Evolutionary conservation across 1,284 basidiomycete species (phyloP).

Genomic region (Omphalotus olearius): DNA sequence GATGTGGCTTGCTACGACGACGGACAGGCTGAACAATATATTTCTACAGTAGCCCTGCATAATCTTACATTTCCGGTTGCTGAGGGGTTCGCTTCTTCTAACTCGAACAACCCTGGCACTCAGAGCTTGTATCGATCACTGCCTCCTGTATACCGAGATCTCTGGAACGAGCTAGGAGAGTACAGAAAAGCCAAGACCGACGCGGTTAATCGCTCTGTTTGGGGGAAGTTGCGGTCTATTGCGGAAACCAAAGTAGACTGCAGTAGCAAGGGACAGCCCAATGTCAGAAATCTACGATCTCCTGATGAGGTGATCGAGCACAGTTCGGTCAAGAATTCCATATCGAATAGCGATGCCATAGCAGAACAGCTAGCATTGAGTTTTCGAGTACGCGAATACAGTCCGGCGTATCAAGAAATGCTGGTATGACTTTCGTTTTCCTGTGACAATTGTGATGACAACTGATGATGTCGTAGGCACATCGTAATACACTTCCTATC

Average conservation of each 20-base stretch:
- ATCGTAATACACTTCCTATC: conserved; percentile 84
- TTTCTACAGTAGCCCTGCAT: conserved; percentile 84
- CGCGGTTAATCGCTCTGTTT: conserved; percentile 60
- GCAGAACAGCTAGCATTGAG: conserved; percentile 52
- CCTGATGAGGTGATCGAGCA: not conserved
- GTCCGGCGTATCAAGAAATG: conserved; percentile 81
- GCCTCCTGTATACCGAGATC: conserved; percentile 80
- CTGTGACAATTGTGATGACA: conserved; percentile 9
- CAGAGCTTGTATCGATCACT: conserved; percentile 69
- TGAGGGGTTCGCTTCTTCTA: conserved; percentile 56
- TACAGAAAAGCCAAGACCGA: conserved; percentile 63
- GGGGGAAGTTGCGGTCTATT: conserved; percentile 66
- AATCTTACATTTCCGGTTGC: conserved; percentile 60
- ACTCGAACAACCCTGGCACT: conserved; percentile 35
- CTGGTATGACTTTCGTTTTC: conserved; percentile 49
- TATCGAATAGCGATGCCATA: conserved; percentile 9
- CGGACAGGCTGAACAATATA: conserved; percentile 86
- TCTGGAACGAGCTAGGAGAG: conserved; percentile 90
- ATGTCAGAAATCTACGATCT: not conserved
- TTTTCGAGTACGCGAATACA: conserved; percentile 59
- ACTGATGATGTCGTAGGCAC: conserved; percentile 35
- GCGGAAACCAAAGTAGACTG: conserved; percentile 51
- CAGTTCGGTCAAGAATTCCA: not conserved
- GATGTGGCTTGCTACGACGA: conserved; percentile 80
- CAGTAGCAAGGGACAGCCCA: conserved; percentile 31